phyloP scores from a whole-genome alignment of 2,329 filamentous ascomycete species.

The Arthrocladium fulminans region DNA sequence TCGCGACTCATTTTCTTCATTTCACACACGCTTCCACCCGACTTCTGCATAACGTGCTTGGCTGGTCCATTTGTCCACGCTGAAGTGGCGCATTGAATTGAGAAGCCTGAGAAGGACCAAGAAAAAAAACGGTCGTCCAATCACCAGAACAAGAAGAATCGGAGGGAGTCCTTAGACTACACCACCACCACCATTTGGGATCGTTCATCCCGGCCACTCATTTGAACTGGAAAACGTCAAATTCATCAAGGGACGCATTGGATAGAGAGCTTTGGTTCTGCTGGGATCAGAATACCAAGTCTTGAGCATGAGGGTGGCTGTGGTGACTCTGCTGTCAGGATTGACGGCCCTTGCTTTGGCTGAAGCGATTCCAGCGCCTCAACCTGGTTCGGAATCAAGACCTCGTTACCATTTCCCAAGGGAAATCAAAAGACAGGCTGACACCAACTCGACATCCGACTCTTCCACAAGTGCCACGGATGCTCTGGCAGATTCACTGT shows the following conservation, averaged over 20 bases:
- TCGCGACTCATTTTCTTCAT: not conserved
- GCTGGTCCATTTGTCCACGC: constrained; percentile 3
- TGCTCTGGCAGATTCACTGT: constrained; percentile 15
- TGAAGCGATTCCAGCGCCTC: constrained; percentile 23
- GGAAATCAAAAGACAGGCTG: constrained; percentile 23
- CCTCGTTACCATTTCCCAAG: constrained; percentile 25
- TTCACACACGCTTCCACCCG: not conserved
- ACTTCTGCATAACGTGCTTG: not conserved
- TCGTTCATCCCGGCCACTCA: constrained; percentile 21
- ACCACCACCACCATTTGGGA: constrained; percentile 9
- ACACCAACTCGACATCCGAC: constrained; percentile 6
- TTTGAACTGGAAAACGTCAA: constrained; percentile 8
- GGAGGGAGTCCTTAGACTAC: not conserved
- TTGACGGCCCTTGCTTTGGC: constrained; percentile 23
- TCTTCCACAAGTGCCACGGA: constrained; percentile 12
- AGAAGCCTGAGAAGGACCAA: not conserved
- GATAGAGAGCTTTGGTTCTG: not conserved
- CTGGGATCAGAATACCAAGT: not conserved
- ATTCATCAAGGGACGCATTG: not conserved
- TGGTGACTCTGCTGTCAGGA: constrained; percentile 22
- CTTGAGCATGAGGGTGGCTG: constrained; percentile 19
- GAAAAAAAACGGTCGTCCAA: not conserved
- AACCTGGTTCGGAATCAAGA: constrained; percentile 15
- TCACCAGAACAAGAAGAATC: not conserved
- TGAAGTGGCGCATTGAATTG: not conserved